These are phyloP conservation scores for Arachnomyces sp. DNA, from an alignment of 2,329 filamentous ascomycete species.

Conservation along the genomic window DNA sequence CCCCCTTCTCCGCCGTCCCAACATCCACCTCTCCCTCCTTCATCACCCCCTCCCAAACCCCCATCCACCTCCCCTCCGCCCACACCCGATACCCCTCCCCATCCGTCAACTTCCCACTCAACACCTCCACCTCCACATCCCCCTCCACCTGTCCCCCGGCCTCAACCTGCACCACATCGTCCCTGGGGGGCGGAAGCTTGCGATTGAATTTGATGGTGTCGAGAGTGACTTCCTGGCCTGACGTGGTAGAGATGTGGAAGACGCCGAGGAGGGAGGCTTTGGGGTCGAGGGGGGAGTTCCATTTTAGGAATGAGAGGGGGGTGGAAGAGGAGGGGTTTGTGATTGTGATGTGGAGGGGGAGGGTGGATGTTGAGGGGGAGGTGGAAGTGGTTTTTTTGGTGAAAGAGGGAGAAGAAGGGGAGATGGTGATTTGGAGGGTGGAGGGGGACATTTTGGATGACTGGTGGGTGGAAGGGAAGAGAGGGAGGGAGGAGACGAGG, in stretches of 20 bases:
- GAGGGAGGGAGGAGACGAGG: too few species aligned
- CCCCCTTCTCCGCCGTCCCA: background rate
- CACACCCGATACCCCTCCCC: background rate
- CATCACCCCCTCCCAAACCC: background rate
- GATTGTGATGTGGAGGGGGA: conserved; percentile 22
- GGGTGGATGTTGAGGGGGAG: conserved; percentile 11
- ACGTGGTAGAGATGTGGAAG: conserved; percentile 22
- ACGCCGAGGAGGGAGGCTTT: conserved; percentile 24
- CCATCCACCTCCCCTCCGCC: conserved; percentile 3
- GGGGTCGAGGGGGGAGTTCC: conserved; percentile 31
- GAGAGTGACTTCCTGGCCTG: conserved; percentile 16
- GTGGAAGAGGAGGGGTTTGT: conserved; percentile 20
- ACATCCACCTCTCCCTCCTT: too few species aligned
- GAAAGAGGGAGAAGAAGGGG: conserved; percentile 13
- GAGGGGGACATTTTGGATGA: background rate
- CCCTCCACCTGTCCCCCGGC: conserved; percentile 16
- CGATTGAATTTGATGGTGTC: conserved; percentile 28
- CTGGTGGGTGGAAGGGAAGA: too few species aligned
- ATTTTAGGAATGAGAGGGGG: conserved; percentile 29
- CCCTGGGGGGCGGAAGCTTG: conserved; percentile 21
- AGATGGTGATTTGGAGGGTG: conserved; percentile 7
- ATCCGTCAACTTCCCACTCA: conserved; percentile 2
- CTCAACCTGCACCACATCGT: conserved; percentile 26
- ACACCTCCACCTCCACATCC: conserved; percentile 1
- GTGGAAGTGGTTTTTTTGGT: conserved; percentile 9